A percentile compares a stretch with the other conserved stretches of the same genome.
Conservation (phyloP, 192 early-diverging fungal genomes). For the Ambispora gerdemannii region DNA sequence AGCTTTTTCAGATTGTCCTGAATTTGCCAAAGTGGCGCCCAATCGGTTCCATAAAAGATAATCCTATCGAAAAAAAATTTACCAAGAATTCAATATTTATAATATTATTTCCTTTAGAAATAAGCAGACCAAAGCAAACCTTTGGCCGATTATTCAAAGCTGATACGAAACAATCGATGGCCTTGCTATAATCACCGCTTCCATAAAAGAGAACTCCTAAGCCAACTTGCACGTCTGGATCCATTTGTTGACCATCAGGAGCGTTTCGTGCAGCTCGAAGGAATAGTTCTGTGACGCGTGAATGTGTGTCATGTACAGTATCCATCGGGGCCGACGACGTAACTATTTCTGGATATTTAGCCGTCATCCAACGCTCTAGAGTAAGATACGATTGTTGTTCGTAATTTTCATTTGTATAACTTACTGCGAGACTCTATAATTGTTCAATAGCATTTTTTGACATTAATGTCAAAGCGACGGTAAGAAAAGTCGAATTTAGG, state of each 20-base stretch:
- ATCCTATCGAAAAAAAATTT: conserved; percentile 49
- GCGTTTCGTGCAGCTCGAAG: conserved; percentile 72
- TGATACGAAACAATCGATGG: conserved; percentile 94
- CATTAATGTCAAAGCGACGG: neutral
- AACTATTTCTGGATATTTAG: conserved; percentile 63
- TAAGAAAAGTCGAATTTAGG: too few relatives aligned
- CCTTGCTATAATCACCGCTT: conserved; percentile 86
- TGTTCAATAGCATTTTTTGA: neutral
- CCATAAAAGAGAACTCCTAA: conserved; percentile 96
- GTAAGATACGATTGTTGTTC: conserved; percentile 87
- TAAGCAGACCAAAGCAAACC: conserved; percentile 28
- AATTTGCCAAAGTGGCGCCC: conserved; percentile 95
- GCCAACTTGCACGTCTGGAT: conserved; percentile 91
- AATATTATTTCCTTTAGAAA: neutral
- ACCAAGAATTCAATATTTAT: neutral
- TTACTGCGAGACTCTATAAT: conserved; percentile 74
- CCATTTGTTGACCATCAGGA: conserved; percentile 56
- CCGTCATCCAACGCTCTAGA: conserved; percentile 83
- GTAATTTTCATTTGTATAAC: conserved; percentile 95
- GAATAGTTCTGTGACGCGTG: conserved; percentile 75
- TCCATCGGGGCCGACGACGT: conserved; percentile 34
- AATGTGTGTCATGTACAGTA: conserved; percentile 43
- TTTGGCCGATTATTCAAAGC: conserved; percentile 78
- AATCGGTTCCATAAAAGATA: conserved; percentile 96
- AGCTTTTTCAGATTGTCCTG: conserved; percentile 68